phyloP scores from a whole-genome alignment of 2,329 filamentous ascomycete genomes.

The Aspergillus clavatus region DNA sequence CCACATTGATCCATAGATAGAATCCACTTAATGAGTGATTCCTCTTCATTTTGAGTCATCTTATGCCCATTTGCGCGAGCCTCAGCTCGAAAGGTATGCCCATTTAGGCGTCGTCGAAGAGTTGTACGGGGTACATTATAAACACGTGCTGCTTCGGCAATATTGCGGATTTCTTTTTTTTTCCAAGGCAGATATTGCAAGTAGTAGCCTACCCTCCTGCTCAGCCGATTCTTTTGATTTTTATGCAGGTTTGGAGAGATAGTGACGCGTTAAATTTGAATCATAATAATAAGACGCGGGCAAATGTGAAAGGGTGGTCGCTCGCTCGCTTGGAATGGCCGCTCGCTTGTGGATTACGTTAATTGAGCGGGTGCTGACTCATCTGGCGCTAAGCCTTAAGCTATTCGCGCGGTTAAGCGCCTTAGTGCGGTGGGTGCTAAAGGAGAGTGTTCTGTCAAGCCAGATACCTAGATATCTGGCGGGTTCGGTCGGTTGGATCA shows the following conservation, averaged over 20 bases:
- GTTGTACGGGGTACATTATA: not conserved
- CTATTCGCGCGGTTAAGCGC: not conserved
- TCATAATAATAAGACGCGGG: not conserved
- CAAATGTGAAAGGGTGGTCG: not conserved
- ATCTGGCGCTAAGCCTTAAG: too few relatives aligned
- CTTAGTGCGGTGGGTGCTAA: not conserved
- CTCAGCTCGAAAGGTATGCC: not conserved
- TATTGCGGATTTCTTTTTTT: not conserved
- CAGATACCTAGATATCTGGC: not conserved
- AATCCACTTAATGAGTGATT: slow-evolving; percentile 4
- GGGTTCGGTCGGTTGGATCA: not conserved
- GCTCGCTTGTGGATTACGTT: slow-evolving; percentile 1
- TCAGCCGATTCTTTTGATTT: slow-evolving; percentile 1
- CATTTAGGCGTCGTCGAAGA: not conserved
- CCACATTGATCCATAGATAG: slow-evolving; percentile 2
- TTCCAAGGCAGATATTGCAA: not conserved
- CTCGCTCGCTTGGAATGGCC: not conserved
- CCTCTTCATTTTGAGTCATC: slow-evolving; percentile 4
- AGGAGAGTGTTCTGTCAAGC: not conserved
- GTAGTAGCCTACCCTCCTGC: not conserved
- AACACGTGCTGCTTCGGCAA: not conserved
- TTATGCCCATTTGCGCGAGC: slow-evolving; percentile 2
- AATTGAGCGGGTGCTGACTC: too few relatives aligned
- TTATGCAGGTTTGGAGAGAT: slow-evolving; percentile 1
- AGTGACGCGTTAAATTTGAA: not conserved